Base-by-base conservation (phyloP, 768 basidiomycete genomes). In the Leucocoprinus leucothites region DNA sequence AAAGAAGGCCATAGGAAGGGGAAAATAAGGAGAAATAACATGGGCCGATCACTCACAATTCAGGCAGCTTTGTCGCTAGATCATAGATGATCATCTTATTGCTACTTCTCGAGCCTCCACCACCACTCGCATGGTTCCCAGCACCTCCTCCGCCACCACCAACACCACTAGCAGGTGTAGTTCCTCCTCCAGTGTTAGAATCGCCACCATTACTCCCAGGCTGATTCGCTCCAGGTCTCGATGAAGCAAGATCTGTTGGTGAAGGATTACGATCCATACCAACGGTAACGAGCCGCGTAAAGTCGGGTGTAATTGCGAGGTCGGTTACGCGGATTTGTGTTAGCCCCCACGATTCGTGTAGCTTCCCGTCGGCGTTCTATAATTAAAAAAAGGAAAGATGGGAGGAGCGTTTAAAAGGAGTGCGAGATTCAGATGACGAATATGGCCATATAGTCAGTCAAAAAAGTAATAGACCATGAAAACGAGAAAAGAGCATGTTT, bases 251-350 rank as follows among this genome's bases (percentile, higher is more conserved):
- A 8, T 49, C 47, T 21, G 34, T 6, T 11, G 38, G 41, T 40
- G 59, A 55, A 13, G 66, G 58, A 47, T 53, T 60, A 50, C 66
- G 59, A 36, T 71, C 76, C 79, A 90, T 82, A 28, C 93, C 94
- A 51, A 93, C 81, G n/a, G 89, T 88, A 42, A 99, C 84, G 57
- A 99, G 74, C 53, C 86, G 86, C 57, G 82, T 79, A 64, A 85
- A 83, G 70, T 96, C 91, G 21, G 94, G 93, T 3, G 94, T 86
- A 58, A 97, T 74, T 44, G 88, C 86, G 65, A 97, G 83, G 67
- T 94, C 93, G 19, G 87, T 85, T 65, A 98, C 80, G 60, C 95
- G 89, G 58, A 95, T 86, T 9, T 85, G 78, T 34, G 82, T 80
- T 31, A 77, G 74, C 8, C 76, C 77, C 87, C 91, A 94, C 46